Conservation (phyloP, 352 stramenopile genomes). For the Globisporangium camurandrum region DNA sequence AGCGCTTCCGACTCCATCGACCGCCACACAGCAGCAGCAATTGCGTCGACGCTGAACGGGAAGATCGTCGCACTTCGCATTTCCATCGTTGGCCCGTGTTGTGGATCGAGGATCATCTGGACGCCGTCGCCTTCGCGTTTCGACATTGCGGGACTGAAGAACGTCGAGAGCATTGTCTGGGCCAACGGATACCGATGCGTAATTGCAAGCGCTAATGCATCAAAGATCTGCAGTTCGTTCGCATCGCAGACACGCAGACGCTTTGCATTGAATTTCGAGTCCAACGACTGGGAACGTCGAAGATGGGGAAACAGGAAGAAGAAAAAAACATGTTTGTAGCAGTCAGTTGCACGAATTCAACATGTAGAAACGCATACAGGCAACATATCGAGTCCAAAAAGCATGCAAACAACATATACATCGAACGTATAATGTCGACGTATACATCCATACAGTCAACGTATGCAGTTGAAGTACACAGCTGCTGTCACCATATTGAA, state of each 20-base stretch:
- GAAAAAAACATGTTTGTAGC: background rate
- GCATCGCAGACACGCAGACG: constrained; percentile 18
- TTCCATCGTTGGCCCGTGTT: constrained; percentile 37
- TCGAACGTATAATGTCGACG: background rate
- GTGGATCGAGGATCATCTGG: constrained; percentile 45
- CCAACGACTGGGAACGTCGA: background rate
- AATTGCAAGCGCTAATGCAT: no score
- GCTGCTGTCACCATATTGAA: no score
- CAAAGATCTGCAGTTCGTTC: constrained; percentile 29
- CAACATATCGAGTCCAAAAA: background rate
- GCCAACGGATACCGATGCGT: no score
- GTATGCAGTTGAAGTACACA: no score
- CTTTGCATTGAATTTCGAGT: constrained; percentile 21
- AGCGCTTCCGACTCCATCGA: constrained; percentile 26
- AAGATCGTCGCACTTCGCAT: constrained; percentile 43
- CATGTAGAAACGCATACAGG: background rate
- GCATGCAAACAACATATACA: background rate
- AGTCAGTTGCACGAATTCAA: background rate
- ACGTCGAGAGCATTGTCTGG: constrained; percentile 17
- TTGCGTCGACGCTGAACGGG: constrained; percentile 32
- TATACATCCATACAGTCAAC: no score
- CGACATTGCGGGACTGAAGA: no score
- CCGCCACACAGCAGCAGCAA: constrained; percentile 26
- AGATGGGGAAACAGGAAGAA: background rate
- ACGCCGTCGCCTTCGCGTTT: constrained; percentile 40